Base-by-base conservation (phyloP, 495 filamentous ascomycete genomes). In the Neurospora africana region DNA sequence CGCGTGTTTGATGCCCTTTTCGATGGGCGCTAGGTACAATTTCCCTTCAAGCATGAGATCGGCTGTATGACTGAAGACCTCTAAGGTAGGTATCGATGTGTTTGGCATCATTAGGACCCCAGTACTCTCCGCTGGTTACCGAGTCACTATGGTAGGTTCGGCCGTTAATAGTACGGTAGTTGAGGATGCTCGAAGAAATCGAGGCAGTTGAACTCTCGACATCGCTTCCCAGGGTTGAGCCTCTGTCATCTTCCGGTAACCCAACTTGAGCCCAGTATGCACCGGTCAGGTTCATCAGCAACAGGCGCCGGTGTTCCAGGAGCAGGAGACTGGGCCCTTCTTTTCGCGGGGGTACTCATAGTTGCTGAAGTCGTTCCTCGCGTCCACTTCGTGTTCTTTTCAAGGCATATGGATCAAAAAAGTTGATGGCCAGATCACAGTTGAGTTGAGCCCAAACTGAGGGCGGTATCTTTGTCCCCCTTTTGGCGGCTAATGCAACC, bases 171-270 rank as follows among this genome's bases (percentile, higher is more conserved):
- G 75, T 79, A 15, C 81, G 74, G 74, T 84, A 85, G 33, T 84
- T 77, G 5, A 82, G 37, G n/a, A 85, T 82, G 70, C 79, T 82
- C 0, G 81, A 78, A 17, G 81, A 79, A 23, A 86, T 75, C 17
- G 84, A 85, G 8, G 79, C 78, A 17, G 83, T 84, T 11, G 77
- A 80, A 39, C 73, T 78, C 21, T 53, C 44, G n/a, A 21, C 5
- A 23, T 53, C 44, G n/a, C 44, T 53, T 53, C 44, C 44, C 15
- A 61, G 27, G 13, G 27, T 61, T 17, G 53, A 58, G 13, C 17
- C 11, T 13, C 4, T 13, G 5, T 30, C 23, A 11, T 23, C 23
- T 10, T 58, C 47, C 11, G 11, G 47, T 30, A 30, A 15, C 11
- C 23, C 23, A 10, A 2, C 11, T 30, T 58, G 23, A 30, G 17